phyloP scores from a whole-genome alignment of 2,329 filamentous ascomycete species.

The Nothomitra cinnamomea region DNA sequence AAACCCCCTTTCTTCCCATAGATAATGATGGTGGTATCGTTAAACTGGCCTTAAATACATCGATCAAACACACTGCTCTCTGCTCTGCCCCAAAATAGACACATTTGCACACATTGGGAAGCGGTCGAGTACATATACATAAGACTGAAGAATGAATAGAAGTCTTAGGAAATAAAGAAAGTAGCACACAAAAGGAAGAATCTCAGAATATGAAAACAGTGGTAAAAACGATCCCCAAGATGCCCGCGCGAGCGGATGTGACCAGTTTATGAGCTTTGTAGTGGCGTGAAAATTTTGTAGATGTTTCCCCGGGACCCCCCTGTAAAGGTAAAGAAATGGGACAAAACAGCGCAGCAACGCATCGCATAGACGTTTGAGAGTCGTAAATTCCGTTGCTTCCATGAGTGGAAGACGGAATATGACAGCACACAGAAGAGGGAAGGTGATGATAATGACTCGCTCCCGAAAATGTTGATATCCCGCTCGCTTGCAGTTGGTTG shows the following conservation, averaged over 20 bases:
- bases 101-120: not conserved
- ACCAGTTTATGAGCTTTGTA: slow-evolving; percentile 1
- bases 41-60: not conserved
- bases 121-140: not conserved
- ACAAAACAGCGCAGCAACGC: not conserved
- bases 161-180: slow-evolving; percentile 2
- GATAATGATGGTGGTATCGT: not conserved
- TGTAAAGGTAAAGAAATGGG: not conserved
- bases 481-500: not conserved
- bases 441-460: not conserved
- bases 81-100: not conserved
- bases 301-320: not conserved
- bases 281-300: not conserved
- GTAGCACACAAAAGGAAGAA: slow-evolving; percentile 6
- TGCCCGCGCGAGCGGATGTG: slow-evolving; percentile 2
- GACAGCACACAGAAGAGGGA: slow-evolving; percentile 9
- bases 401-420: slow-evolving; percentile 5
- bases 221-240: not conserved
- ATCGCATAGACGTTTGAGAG: not conserved
- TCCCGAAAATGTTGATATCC: not conserved
- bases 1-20: not conserved
- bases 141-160: slow-evolving; percentile 2
- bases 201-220: slow-evolving; percentile 3
- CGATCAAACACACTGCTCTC: not conserved
- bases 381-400: slow-evolving; percentile 3